Conservation (phyloP, 2,329 filamentous ascomycete species). For the Arthrobotrys entomopaga region DNA sequence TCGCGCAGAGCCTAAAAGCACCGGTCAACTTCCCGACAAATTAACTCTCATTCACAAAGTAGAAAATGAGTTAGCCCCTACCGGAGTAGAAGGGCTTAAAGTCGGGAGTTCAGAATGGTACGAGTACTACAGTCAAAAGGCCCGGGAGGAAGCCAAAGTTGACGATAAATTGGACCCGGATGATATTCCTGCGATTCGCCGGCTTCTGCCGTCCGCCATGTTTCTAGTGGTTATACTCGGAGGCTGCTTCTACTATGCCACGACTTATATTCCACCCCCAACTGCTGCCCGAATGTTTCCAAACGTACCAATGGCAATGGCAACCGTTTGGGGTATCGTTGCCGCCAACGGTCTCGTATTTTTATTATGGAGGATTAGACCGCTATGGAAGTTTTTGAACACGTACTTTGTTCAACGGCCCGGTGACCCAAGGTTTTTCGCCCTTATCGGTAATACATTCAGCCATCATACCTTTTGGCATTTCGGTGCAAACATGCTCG, state of each 20-base stretch:
- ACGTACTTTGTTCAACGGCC: slow-evolving; percentile 74
- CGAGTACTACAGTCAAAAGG: slow-evolving; percentile 25
- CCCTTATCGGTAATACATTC: slow-evolving; percentile 73
- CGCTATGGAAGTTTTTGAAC: slow-evolving; percentile 74
- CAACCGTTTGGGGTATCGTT: slow-evolving; percentile 73
- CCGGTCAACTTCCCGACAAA: neutral
- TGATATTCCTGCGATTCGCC: slow-evolving; percentile 56
- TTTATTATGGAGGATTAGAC: slow-evolving; percentile 72
- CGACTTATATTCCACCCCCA: slow-evolving; percentile 65
- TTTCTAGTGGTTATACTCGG: slow-evolving; percentile 60
- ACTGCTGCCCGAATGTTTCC: slow-evolving; percentile 68
- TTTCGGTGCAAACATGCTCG: slow-evolving; percentile 72
- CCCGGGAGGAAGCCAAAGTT: slow-evolving; percentile 17
- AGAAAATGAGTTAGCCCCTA: too few relatives aligned
- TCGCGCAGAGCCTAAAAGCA: neutral
- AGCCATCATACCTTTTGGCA: slow-evolving; percentile 74
- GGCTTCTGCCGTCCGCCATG: slow-evolving; percentile 61
- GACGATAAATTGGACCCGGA: slow-evolving; percentile 35
- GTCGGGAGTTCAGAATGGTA: slow-evolving; percentile 40
- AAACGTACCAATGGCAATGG: slow-evolving; percentile 71
- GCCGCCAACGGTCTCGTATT: slow-evolving; percentile 70
- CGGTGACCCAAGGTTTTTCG: slow-evolving; percentile 72
- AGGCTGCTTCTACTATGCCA: slow-evolving; percentile 60
- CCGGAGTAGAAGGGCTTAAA: slow-evolving; percentile 7
- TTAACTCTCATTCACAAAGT: too few relatives aligned